Conservation (phyloP, 805 yeast species). For the Grigorovia yakushimaensis region DNA sequence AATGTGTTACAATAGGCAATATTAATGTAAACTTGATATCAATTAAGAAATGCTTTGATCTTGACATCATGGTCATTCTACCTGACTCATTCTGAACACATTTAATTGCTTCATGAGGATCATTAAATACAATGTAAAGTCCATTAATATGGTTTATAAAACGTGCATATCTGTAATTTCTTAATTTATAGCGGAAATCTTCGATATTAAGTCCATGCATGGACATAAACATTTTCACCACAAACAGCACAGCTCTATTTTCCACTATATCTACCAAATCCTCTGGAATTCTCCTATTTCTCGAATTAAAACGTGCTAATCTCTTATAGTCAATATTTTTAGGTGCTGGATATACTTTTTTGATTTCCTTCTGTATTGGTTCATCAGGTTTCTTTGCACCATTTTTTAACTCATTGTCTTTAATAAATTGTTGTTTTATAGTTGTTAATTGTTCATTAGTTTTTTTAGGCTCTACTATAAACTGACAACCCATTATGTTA, state of each 20-base stretch:
- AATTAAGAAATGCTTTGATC: slow-evolving; percentile 17
- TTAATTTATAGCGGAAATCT: slow-evolving; percentile 51
- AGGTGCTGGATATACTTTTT: background rate
- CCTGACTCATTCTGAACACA: slow-evolving; percentile 21
- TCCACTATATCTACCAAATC: slow-evolving; percentile 42
- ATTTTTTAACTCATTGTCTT: slow-evolving; percentile 22
- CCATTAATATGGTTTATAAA: slow-evolving; percentile 56
- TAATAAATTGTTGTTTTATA: slow-evolving; percentile 23
- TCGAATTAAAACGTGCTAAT: slow-evolving; percentile 2
- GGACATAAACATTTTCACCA: slow-evolving; percentile 43
- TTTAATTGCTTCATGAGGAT: slow-evolving; percentile 18
- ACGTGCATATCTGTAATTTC: slow-evolving; percentile 55
- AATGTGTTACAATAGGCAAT: slow-evolving; percentile 1
- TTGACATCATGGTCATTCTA: slow-evolving; percentile 15
- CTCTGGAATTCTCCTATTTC: slow-evolving; percentile 32
- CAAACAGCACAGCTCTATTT: slow-evolving; percentile 48
- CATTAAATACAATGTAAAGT: slow-evolving; percentile 60
- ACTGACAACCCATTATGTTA: slow-evolving; percentile 39
- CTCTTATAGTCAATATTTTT: slow-evolving; percentile 7
- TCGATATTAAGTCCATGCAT: slow-evolving; percentile 45
- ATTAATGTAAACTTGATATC: slow-evolving; percentile 19
- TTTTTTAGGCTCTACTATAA: slow-evolving; percentile 45
- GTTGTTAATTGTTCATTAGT: slow-evolving; percentile 29
- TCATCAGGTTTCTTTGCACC: slow-evolving; percentile 1
- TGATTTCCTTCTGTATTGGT: background rate